Conservation (phyloP, 768 basidiomycete genomes). For the Tremella fuciformis region DNA sequence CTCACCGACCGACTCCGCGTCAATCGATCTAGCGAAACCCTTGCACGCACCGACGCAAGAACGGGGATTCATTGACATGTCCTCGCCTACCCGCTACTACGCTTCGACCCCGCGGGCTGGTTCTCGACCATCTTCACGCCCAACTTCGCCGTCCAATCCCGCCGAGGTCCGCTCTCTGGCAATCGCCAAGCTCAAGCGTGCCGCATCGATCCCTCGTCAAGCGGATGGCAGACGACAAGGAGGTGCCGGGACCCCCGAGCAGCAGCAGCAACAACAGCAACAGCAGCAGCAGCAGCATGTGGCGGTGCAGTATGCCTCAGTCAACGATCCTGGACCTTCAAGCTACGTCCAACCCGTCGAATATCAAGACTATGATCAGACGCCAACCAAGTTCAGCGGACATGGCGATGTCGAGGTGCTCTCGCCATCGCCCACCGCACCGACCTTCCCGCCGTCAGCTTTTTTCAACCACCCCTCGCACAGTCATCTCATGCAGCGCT, state of each 20-base stretch:
- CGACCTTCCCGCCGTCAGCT: background rate
- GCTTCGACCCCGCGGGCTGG: constrained; percentile 62
- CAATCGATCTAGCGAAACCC: too few relatives aligned
- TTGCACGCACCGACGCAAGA: too few relatives aligned
- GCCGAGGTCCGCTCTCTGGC: constrained; percentile 81
- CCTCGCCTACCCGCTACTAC: constrained; percentile 68
- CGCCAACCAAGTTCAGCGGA: background rate
- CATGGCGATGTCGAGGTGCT: constrained; percentile 34
- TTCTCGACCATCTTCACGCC: constrained; percentile 66
- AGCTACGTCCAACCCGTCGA: background rate
- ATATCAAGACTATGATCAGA: background rate
- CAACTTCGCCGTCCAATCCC: constrained; percentile 67
- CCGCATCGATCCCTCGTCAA: constrained; percentile 85
- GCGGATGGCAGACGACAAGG: constrained; percentile 78
- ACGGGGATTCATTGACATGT: background rate
- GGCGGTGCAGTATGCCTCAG: background rate
- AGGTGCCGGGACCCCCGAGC: background rate
- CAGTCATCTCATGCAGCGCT: constrained; percentile 28
- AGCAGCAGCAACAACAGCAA: background rate
- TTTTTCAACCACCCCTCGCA: constrained; percentile 19
- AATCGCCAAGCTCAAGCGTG: constrained; percentile 85
- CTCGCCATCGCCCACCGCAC: constrained; percentile 34
- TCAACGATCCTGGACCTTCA: constrained; percentile 4
- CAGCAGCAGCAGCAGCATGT: constrained; percentile 1
- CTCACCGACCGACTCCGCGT: too few relatives aligned